phyloP scores from a whole-genome alignment of 257 asterid genomes.

The Petunia secreta region DNA sequence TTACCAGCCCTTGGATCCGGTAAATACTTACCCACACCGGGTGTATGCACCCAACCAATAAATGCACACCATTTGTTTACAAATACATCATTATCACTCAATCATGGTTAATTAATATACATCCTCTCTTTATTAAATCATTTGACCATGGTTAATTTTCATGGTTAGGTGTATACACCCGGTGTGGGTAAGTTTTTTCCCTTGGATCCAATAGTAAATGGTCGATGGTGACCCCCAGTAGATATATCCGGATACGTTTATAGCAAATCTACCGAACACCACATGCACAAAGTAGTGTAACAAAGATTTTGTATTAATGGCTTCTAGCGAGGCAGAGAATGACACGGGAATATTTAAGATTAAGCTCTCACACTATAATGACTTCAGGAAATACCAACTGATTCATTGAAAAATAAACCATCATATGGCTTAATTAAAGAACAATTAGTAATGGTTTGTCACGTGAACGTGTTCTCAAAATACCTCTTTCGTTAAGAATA shows the following conservation, averaged over 20 bases:
- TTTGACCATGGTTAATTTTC: too few species aligned
- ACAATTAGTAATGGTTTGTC: not conserved
- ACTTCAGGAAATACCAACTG: not conserved
- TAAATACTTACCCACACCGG: too few species aligned
- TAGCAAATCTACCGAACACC: not conserved
- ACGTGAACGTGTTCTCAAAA: not conserved
- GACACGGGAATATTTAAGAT: not conserved
- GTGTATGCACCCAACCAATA: too few species aligned
- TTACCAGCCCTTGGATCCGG: not conserved
- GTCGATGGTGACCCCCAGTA: not conserved
- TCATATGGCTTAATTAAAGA: not conserved
- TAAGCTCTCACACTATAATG: not conserved
- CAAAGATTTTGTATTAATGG: constrained; percentile 12
- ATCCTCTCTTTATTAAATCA: too few species aligned
- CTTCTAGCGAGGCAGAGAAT: not conserved
- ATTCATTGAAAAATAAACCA: not conserved
- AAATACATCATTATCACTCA: too few species aligned
- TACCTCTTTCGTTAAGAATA: not conserved
- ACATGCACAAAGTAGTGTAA: not conserved
- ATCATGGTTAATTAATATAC: too few species aligned
- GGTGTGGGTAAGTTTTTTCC: too few species aligned
- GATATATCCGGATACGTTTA: not conserved
- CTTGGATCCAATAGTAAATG: not conserved
- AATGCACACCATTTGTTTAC: too few species aligned
- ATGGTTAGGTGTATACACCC: too few species aligned